phyloP scores from a whole-genome alignment of 2,329 filamentous ascomycete species.

The Colletotrichum caudatum region DNA sequence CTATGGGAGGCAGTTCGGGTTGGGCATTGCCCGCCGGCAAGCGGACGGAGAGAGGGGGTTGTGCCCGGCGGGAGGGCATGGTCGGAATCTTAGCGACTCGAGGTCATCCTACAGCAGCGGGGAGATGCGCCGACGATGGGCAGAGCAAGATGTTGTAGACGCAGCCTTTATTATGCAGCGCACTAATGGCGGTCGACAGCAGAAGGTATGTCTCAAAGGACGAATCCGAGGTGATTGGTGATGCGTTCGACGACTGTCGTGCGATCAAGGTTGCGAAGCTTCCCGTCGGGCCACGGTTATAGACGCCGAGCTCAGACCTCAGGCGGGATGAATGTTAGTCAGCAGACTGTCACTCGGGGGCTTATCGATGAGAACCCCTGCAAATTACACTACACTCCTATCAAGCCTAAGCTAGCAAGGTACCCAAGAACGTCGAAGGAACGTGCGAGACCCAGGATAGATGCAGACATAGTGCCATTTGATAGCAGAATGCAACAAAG shows the following conservation, averaged over 20 bases:
- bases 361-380: constrained; percentile 32
- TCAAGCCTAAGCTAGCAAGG: too few species aligned
- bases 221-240: constrained; percentile 7
- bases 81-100: constrained; percentile 26
- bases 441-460: too few species aligned
- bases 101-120: constrained; percentile 28
- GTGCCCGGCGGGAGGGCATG: constrained; percentile 53
- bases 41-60: constrained; percentile 55
- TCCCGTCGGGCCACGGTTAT: constrained; percentile 26
- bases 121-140: constrained; percentile 19
- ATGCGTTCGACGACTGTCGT: constrained; percentile 33
- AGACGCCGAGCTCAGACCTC: constrained; percentile 26
- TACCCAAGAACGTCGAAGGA: too few species aligned
- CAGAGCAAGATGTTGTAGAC: not conserved
- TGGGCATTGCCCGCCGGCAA: constrained; percentile 50
- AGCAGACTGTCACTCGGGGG: constrained; percentile 1
- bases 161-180: not conserved
- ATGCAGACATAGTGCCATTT: too few species aligned
- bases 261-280: constrained; percentile 39
- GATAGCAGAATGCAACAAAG: too few species aligned
- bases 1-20: constrained; percentile 70
- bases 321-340: constrained; percentile 33
- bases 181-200: not conserved
- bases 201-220: not conserved
- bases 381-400: not conserved